Evolutionary conservation across 306 rosid species (phyloP), one percentile per base, ranked within the genome.

Genomic region (Carpinus fangiana): DNA sequence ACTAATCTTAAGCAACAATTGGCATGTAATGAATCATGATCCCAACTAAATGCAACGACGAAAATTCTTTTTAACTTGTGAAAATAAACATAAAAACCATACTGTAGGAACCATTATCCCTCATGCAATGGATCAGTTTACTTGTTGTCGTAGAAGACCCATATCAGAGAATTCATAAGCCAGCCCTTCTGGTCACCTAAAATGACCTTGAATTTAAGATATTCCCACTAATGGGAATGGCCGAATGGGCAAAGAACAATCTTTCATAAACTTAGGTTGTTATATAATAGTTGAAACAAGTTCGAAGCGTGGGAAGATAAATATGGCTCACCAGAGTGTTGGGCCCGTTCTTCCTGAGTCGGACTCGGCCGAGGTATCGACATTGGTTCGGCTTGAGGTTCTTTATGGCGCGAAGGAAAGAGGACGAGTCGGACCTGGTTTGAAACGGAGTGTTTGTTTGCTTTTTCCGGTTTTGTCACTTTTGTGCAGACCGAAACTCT

Each of bases 301-400:
- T 17, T 75, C 8, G 57, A 17, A 46, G 8, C 12, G 34, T 23
- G 45, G 18, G 48, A 36, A 48, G 20, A 52, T 2, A 36, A 14
- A 48, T 12, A 73, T 21, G 57, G 75, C 77, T 66, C 75, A 86
- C 89, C 87, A 46, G 77, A 57, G 12, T 65, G 57, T 31, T 23
- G 65, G 46, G 56, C 18, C 23, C 66, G 51, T 31, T 53, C 77
- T 46, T 57, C 70, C 20, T 74, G 74, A 56, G 70, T 56, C 62
- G 77, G 74, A 70, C 13, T n/a, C 48, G 71, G 76, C 64, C 70
- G 71, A 71, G 26, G 53, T 73, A 43, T 78, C 72, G 73, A 34
- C 79, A 76, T 78, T 55, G 50, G 61, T 68, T 54, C 1, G 20
- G 12, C 71, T 61, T 21, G 47, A 47, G 70, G 43, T n/a, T 4